A percentile compares a stretch with the other conserved stretches of the same genome.
Evolutionary conservation across 176 grass and related monocot species (phyloP).

Genomic region (Tillandsia fasciculata): DNA sequence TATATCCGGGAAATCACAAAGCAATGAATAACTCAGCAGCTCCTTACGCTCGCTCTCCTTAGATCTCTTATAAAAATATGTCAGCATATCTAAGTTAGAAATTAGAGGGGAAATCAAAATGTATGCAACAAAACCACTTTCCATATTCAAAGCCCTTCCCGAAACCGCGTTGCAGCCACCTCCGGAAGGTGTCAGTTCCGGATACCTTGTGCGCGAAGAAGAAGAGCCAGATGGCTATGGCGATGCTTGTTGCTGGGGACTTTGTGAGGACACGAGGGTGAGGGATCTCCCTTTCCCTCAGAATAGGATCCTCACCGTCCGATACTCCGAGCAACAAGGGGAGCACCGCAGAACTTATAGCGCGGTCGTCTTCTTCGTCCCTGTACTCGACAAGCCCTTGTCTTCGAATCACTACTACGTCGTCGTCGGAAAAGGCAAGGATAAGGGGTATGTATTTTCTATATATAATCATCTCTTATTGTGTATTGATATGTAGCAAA

Average conservation of each 20-base stretch:
- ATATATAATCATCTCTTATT: no score
- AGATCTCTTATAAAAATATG: no score
- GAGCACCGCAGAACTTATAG: background rate
- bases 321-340: background rate
- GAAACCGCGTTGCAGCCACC: background rate
- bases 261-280: constrained; percentile 4
- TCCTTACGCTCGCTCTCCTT: no score
- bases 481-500: no score
- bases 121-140: constrained; percentile 34
- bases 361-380: constrained; percentile 14
- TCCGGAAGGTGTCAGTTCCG: constrained; percentile 15
- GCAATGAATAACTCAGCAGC: no score
- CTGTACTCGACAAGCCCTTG: constrained; percentile 13
- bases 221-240: background rate
- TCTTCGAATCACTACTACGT: constrained; percentile 28
- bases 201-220: constrained; percentile 26
- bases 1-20: no score
- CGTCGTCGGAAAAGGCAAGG: constrained; percentile 3
- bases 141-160: constrained; percentile 10
- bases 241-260: constrained; percentile 10
- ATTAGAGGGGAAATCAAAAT: constrained; percentile 4
- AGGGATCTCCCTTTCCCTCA: constrained; percentile 40
- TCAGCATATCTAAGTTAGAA: no score
- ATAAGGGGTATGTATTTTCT: constrained; percentile 13
- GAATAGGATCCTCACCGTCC: constrained; percentile 22